Evolutionary conservation across 2,329 filamentous ascomycete genomes (phyloP).

Genomic region (Cephalotrichum gorgonifer): DNA sequence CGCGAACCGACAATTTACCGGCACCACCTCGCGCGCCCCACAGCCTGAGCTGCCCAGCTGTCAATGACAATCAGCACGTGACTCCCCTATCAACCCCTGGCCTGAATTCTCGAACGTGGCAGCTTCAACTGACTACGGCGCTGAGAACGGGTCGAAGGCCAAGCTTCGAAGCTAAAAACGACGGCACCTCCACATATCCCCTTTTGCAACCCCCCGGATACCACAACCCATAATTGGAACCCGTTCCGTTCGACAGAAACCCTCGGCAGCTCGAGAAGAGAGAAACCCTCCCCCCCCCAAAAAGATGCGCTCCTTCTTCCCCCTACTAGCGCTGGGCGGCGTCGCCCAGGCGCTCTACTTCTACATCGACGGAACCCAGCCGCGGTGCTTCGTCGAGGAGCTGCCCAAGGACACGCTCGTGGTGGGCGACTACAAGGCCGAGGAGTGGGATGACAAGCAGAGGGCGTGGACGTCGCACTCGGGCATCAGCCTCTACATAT

Average conservation of each 20-base stretch:
- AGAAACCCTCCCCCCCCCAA: too few species aligned
- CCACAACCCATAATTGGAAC: neutral
- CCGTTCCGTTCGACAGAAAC: too few species aligned
- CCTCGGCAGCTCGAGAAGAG: too few species aligned
- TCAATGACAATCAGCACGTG: constrained; percentile 23
- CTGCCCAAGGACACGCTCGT: constrained; percentile 95
- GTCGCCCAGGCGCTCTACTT: constrained; percentile 82
- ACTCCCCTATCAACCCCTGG: constrained; percentile 8
- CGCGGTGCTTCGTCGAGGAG: constrained; percentile 98
- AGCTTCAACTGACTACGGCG: constrained; percentile 6
- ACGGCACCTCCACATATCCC: neutral
- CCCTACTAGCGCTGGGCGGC: constrained; percentile 55
- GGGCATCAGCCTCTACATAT: constrained; percentile 76
- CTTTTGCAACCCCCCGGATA: neutral
- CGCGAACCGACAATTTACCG: neutral
- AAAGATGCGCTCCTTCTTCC: constrained; percentile 50
- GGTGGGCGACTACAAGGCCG: constrained; percentile 81
- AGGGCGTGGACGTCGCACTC: constrained; percentile 62
- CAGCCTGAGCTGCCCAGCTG: too few species aligned
- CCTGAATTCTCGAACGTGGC: constrained; percentile 10
- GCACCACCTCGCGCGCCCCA: neutral
- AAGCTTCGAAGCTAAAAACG: neutral
- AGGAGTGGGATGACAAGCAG: constrained; percentile 67
- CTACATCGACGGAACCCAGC: constrained; percentile 75
- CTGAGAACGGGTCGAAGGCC: neutral